phyloP scores from a whole-genome alignment of 805 yeast genomes.

The Danielia reshetovae region DNA sequence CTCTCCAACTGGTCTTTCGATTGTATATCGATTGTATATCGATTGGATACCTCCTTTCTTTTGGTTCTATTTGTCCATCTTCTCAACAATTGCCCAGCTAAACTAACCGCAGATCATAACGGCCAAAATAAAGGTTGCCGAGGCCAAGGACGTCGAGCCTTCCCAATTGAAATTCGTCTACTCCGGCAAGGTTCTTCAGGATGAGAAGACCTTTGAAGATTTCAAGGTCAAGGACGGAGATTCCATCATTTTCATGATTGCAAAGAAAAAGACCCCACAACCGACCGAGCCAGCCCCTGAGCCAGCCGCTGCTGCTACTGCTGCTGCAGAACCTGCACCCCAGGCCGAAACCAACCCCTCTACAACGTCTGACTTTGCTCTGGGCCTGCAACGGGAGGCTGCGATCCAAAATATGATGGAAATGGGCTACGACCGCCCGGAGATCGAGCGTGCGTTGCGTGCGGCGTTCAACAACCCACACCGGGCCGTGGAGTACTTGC shows the following conservation, averaged over 20 bases:
- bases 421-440: conserved; percentile 89
- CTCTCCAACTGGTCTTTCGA: background rate
- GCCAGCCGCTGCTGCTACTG: conserved; percentile 18
- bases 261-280: conserved; percentile 36
- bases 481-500: conserved; percentile 91
- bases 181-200: conserved; percentile 86
- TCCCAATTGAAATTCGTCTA: conserved; percentile 83
- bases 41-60: too few relatives aligned
- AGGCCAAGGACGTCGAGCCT: conserved; percentile 62
- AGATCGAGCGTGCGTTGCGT: conserved; percentile 85
- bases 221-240: conserved; percentile 81
- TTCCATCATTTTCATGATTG: conserved; percentile 88
- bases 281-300: conserved; percentile 23
- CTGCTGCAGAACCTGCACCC: conserved; percentile 6
- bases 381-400: conserved; percentile 73
- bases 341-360: conserved; percentile 3
- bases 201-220: conserved; percentile 67
- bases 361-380: conserved; percentile 55
- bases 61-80: background rate
- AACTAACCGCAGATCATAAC: conserved; percentile 42
- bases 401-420: conserved; percentile 83
- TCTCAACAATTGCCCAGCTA: background rate
- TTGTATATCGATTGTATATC: too few relatives aligned
- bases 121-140: conserved; percentile 73
- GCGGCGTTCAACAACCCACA: conserved; percentile 98